Base-by-base conservation (phyloP, 129 eudicot genomes). In the Heracleum sosnowskyi region DNA sequence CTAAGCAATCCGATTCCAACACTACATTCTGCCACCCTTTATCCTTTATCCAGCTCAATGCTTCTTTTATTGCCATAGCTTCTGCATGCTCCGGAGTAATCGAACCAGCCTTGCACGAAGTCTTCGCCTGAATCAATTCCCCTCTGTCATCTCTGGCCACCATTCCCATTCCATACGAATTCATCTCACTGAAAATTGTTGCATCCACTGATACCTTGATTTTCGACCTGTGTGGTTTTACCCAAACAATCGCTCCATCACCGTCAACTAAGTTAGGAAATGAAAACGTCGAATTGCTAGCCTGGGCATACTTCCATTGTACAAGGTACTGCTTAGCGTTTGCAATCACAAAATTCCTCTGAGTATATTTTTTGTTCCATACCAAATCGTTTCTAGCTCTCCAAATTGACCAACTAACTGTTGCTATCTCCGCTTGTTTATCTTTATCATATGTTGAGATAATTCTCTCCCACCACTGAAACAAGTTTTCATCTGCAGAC, bases 201-300 rank as follows among this genome's bases (percentile, higher is more conserved):
- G 22, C 55, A 16, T 47, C 55, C 55, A 47, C 22, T 16, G 55
- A 47, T 16, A 16, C 22, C 55, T 47, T 47, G 55, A 16, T 47
- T 47, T 2, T 47, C 2, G 55, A 47, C 17, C 0, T 22, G 4
- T 47, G 55, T 47, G 55, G 55, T 16, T 47, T 47, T 15, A 3
- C 55, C 55, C 55, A 47, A 16, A 47, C 55, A 47, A 0, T 47
- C 55, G 51, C 51, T 47, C 55, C 55, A 16, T 47, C 55, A 2
- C 55, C 55, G 16, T 47, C 55, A 47, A 47, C 55, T 47, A 47
- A 1, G 5, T 47, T 47, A 3, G 55, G 22, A 16, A 47, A 47
- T 16, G 22, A 15, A 47, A 6, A 0, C 3, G 1, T 0, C 0
- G 6, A 47, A 2, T 5, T 5, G 3, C 6, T 16, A 15, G 0